Base-by-base conservation (phyloP, 805 yeast species). In the Wickerhamiella azyma region DNA sequence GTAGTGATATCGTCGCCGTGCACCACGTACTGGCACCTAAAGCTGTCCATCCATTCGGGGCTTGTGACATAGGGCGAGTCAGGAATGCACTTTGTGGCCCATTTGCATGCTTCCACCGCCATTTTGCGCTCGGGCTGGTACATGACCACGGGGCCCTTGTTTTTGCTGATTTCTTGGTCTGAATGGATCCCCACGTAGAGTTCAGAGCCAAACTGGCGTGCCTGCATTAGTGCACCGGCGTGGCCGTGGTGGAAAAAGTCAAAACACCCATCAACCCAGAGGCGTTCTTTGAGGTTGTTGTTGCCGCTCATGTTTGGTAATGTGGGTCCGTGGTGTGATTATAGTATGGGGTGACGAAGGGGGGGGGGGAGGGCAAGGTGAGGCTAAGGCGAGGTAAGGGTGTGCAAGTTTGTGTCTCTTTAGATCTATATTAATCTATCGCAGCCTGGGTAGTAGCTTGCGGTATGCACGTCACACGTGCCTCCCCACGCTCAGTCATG, bases 1-100 rank as follows among this genome's bases (percentile, higher is more conserved):
- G 96, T 83, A 21, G 96, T 92, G 53, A 92, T 85, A 59, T 92
- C 98, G 63, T 92, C 98, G 6, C 98, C 98, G 62, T 92, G 98
- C 9, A 92, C 95, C n/a, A 92, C 98, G 60, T 79, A 92, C 58
- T 76, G 65, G 66, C 98, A 92, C 6, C 74, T 75, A 58, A 75
- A 75, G 21, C 68, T 53, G 54, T 82, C 85, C 85, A 86, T 74
- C 44, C 85, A 81, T 37, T 65, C 66, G 1, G 94, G 94, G 52
- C 78, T 82, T 0, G 98, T 92, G 11, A 89, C 96, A 59, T 92
- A 92, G 1, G 98, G 98, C 0, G 97, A 96, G 51, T 72, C 68
- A 2, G 78, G 72, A 14, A 89, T 72, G 0, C 81, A 76, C 38
- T 66, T 57, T 2, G 86, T 77, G 43, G 81, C 74, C 98, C 98